phyloP scores from a whole-genome alignment of 768 basidiomycete genomes.

The Dendrothele bispora region DNA sequence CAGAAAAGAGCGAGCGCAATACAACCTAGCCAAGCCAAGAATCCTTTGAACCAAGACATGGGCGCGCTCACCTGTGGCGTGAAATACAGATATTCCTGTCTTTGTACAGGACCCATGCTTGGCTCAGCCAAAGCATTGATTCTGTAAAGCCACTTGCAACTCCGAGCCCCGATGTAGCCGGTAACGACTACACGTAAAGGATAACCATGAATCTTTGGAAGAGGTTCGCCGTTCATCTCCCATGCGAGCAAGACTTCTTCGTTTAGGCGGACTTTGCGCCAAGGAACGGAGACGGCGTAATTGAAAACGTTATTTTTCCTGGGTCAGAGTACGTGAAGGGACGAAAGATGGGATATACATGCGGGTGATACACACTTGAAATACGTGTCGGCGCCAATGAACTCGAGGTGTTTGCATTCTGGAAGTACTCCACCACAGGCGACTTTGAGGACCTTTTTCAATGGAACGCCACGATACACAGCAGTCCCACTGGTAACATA shows the following conservation, averaged over 20 bases:
- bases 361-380: slow-evolving; percentile 39
- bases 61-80: slow-evolving; percentile 38
- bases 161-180: slow-evolving; percentile 56
- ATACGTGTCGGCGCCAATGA: slow-evolving; percentile 58
- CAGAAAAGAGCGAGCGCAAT: background rate
- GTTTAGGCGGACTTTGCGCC: slow-evolving; percentile 44
- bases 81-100: slow-evolving; percentile 54
- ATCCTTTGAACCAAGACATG: background rate
- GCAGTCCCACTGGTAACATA: slow-evolving; percentile 41
- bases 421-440: slow-evolving; percentile 51
- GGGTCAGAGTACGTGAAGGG: background rate
- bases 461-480: slow-evolving; percentile 50
- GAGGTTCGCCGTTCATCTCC: slow-evolving; percentile 50
- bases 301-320: slow-evolving; percentile 36
- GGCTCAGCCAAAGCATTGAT: slow-evolving; percentile 51
- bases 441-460: slow-evolving; percentile 53
- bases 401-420: slow-evolving; percentile 51
- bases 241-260: slow-evolving; percentile 53
- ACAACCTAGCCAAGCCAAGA: too few relatives aligned
- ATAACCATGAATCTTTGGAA: slow-evolving; percentile 51
- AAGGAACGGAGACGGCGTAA: slow-evolving; percentile 49
- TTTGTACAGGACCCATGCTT: slow-evolving; percentile 52
- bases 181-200: slow-evolving; percentile 52
- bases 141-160: slow-evolving; percentile 52
- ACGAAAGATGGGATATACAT: background rate